Conservation (phyloP, 805 yeast genomes). For the Metschnikowia rubicola region DNA sequence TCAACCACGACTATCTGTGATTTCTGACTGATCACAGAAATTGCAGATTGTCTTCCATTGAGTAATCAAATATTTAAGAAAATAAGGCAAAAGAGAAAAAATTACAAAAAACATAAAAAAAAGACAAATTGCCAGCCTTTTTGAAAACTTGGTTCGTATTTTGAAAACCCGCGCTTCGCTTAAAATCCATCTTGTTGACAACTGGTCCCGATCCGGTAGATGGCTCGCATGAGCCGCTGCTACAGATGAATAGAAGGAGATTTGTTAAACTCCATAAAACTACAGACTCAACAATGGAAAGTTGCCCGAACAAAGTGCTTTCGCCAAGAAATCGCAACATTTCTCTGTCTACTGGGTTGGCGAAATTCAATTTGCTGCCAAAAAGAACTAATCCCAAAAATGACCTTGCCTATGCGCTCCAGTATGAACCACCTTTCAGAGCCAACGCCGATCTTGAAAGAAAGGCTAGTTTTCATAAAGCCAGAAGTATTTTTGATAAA, state of each 20-base stretch:
- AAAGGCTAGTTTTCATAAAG: conserved; percentile 5
- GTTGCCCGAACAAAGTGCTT: background rate
- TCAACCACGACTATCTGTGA: no score
- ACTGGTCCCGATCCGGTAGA: conserved; percentile 9
- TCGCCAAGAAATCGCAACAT: conserved; percentile 29
- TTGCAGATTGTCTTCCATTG: no score
- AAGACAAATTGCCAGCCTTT: no score
- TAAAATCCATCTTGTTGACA: conserved; percentile 5
- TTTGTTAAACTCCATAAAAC: background rate
- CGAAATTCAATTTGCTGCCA: conserved; percentile 10
- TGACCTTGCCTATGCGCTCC: background rate
- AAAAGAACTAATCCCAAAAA: background rate
- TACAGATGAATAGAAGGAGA: background rate
- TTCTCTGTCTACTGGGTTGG: conserved; percentile 47
- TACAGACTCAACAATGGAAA: background rate
- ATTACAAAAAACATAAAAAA: no score
- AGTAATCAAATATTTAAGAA: no score
- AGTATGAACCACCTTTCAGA: conserved; percentile 1
- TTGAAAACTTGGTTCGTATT: no score
- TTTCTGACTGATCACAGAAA: no score
- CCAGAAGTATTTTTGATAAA: conserved; percentile 3
- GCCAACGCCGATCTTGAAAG: conserved; percentile 3
- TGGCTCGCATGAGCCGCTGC: background rate
- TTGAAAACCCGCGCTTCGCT: no score
- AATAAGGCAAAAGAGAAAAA: background rate